phyloP scores from a whole-genome alignment of 2,329 filamentous ascomycete genomes.

The Fusarium nurragi region DNA sequence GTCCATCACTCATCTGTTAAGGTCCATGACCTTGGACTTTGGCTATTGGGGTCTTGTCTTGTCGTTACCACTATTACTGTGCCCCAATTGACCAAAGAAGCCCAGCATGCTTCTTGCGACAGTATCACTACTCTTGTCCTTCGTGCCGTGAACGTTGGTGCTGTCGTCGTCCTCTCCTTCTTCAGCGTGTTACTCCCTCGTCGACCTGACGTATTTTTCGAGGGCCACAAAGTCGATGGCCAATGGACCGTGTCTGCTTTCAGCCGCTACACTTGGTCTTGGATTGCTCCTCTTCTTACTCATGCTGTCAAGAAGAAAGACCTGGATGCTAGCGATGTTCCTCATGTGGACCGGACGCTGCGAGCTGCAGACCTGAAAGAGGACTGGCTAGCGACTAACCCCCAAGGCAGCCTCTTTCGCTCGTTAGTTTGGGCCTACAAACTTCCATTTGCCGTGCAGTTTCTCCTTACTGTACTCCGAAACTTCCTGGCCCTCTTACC shows the following conservation, averaged over 20 bases:
- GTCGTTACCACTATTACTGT: conserved; percentile 56
- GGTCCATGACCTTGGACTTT: conserved; percentile 64
- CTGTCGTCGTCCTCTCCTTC: conserved; percentile 57
- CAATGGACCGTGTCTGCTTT: conserved; percentile 70
- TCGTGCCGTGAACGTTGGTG: conserved; percentile 57
- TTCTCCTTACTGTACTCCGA: conserved; percentile 62
- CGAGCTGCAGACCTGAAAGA: conserved; percentile 60
- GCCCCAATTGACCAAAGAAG: conserved; percentile 55
- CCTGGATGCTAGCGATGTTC: conserved; percentile 70
- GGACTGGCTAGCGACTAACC: conserved; percentile 60
- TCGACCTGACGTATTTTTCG: conserved; percentile 71
- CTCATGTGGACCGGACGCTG: conserved; percentile 65
- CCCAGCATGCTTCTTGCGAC: conserved; percentile 44
- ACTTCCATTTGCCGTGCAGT: conserved; percentile 65
- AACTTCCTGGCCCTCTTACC: conserved; percentile 73
- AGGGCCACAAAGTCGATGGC: conserved; percentile 69
- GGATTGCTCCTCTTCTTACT: conserved; percentile 66
- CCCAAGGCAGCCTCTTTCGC: conserved; percentile 65
- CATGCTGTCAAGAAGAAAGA: conserved; percentile 66
- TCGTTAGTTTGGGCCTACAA: conserved; percentile 68
- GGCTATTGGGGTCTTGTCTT: conserved; percentile 59
- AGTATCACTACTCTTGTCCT: conserved; percentile 56
- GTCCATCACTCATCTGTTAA: conserved; percentile 61
- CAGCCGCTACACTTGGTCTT: conserved; percentile 71
- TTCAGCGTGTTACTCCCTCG: conserved; percentile 68